phyloP scores from a whole-genome alignment of 2,329 filamentous ascomycete species.

The Fusarium heterosporum region DNA sequence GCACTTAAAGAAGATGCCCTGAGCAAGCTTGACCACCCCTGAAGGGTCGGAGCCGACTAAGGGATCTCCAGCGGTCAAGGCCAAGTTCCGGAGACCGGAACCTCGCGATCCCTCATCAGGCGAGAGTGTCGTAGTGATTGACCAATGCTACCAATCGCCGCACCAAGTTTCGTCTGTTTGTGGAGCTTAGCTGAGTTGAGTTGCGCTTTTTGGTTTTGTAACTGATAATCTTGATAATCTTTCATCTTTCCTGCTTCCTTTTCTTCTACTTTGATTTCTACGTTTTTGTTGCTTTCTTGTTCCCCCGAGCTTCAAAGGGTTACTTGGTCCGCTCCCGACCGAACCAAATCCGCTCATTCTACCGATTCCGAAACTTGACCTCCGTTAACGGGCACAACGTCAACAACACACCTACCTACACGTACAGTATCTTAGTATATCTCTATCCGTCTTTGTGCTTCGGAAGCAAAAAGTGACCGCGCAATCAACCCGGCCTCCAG shows the following conservation, averaged over 20 bases:
- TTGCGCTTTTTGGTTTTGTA: slow-evolving; percentile 14
- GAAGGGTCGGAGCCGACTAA: slow-evolving; percentile 1
- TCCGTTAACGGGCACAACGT: slow-evolving; percentile 45
- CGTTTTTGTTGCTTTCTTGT: background rate
- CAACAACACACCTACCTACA: slow-evolving; percentile 11
- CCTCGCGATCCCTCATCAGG: slow-evolving; percentile 36
- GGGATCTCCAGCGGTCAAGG: slow-evolving; percentile 22
- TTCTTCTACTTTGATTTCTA: background rate
- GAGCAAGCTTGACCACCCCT: slow-evolving; percentile 8
- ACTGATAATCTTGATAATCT: slow-evolving; percentile 41
- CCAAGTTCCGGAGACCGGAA: slow-evolving; percentile 44
- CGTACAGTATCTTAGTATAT: slow-evolving; percentile 1
- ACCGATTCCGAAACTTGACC: slow-evolving; percentile 34
- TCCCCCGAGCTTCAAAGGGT: background rate
- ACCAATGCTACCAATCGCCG: slow-evolving; percentile 37
- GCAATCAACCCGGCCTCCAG: slow-evolving; percentile 15
- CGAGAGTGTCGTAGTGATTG: slow-evolving; percentile 32
- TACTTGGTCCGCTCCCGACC: slow-evolving; percentile 26
- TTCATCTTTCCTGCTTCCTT: background rate
- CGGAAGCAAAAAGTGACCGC: slow-evolving; percentile 6
- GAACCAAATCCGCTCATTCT: slow-evolving; percentile 39
- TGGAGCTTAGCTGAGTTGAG: slow-evolving; percentile 18
- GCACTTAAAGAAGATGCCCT: background rate
- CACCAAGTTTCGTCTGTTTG: slow-evolving; percentile 27
- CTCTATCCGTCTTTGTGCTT: background rate